These are phyloP conservation scores for Alternaria brassicicola DNA, from an alignment of 2,329 filamentous ascomycete genomes.

Conservation along the genomic window DNA sequence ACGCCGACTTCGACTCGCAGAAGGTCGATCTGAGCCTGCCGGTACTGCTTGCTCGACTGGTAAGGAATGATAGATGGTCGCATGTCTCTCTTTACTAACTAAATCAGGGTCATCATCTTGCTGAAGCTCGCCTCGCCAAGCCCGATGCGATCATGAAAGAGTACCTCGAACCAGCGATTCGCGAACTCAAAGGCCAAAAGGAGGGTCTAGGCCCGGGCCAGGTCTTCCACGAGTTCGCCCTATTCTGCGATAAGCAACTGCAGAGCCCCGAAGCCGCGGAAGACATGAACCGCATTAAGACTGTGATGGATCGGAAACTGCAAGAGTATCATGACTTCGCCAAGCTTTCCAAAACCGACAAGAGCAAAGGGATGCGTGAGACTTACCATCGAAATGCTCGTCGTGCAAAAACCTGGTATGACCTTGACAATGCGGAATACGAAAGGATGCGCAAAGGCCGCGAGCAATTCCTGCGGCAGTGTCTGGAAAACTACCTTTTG, in stretches of 20 bases:
- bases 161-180: constrained; percentile 83
- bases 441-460: constrained; percentile 76
- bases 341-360: constrained; percentile 59
- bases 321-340: constrained; percentile 79
- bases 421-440: constrained; percentile 88
- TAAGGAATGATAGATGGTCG: constrained; percentile 37
- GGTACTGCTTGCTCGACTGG: constrained; percentile 82
- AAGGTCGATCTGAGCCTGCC: constrained; percentile 50
- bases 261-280: constrained; percentile 84
- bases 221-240: constrained; percentile 93
- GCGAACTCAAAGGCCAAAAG: constrained; percentile 72
- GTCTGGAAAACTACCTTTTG: constrained; percentile 90
- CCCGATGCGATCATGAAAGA: constrained; percentile 87
- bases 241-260: constrained; percentile 93
- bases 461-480: constrained; percentile 82
- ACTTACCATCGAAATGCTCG: constrained; percentile 63
- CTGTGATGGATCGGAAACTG: constrained; percentile 77
- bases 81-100: constrained; percentile 15
- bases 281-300: constrained; percentile 81
- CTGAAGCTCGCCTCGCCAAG: constrained; percentile 87
- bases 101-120: constrained; percentile 76
- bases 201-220: constrained; percentile 78
- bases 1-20: constrained; percentile 41
- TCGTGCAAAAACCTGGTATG: constrained; percentile 85
- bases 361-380: constrained; percentile 55